Base-by-base conservation (phyloP, 305 asterid genomes). In the Fraxinus angustifolia region DNA sequence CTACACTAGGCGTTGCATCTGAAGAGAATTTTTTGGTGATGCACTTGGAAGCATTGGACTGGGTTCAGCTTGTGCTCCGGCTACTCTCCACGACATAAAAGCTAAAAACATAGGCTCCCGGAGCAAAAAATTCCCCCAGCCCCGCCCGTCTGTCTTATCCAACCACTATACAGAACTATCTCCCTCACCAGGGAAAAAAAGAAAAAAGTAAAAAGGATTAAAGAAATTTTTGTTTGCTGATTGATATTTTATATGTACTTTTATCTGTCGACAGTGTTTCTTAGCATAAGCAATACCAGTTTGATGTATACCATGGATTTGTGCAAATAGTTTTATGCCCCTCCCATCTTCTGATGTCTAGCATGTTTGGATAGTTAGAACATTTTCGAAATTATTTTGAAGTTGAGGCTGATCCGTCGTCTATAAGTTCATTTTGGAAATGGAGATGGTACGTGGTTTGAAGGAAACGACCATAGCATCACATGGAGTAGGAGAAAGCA, bases 21-120 rank as follows among this genome's bases (percentile, higher is more conserved):
- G 75, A 65, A 65, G 75, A 62, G 71, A 53, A 23, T 67, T 6
- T 60, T 16, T 78, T 78, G 75, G 72, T 30, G 70, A 70, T 45
- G 76, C 70, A 21, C 31, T 8, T 60, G 70, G 68, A 60, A 60
- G 70, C 70, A 60, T 60, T 60, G 16, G 31, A 60, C 70, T 60
- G 21, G 31, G 16, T 60, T 21, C 70, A 60, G 70, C 31, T 60
- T 8, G 70, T 60, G 70, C 70, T 60, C 70, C 16, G 33, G 31
- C 16, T 21, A 60, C 67, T 56, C 67, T 60, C 70, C 70, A 60
- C 2, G 2, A 60, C 33, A 60, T 8, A 60, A 21, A 60, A 7
- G 70, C 70, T 60, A 8, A 8, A 21, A 21, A 60, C 30, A 60
- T 60, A 19, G 31, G 30, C 70, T 17, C 2, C 70, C 33, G 70